phyloP scores from a whole-genome alignment of 2,329 filamentous ascomycete genomes.

The Pochonia chlamydosporia region DNA sequence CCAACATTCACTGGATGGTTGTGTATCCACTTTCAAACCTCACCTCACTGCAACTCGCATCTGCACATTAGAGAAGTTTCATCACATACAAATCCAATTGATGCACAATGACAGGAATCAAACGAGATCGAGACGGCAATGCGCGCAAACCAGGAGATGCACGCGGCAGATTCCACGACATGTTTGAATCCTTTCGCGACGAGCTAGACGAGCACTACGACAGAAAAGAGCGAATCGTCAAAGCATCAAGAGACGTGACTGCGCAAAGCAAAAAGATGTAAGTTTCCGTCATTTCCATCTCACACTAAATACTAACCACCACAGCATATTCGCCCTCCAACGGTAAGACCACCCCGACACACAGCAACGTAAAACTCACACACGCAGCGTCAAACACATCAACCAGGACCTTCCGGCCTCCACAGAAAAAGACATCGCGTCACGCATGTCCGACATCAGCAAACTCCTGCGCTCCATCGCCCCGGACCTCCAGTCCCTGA shows the following conservation, averaged over 20 bases:
- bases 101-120: slow-evolving; percentile 41
- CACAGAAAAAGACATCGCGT: slow-evolving; percentile 64
- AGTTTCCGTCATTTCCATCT: too few relatives aligned
- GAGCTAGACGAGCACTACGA: slow-evolving; percentile 95
- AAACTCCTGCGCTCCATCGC: slow-evolving; percentile 62
- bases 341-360: slow-evolving; percentile 20
- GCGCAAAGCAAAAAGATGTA: slow-evolving; percentile 96
- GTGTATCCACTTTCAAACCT: slow-evolving; percentile 2
- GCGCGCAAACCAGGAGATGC: slow-evolving; percentile 25
- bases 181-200: slow-evolving; percentile 81
- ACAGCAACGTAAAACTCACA: not conserved
- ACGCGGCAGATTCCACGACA: slow-evolving; percentile 50
- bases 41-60: not conserved
- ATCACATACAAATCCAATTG: too few relatives aligned
- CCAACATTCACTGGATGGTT: slow-evolving; percentile 3
- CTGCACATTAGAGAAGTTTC: too few relatives aligned
- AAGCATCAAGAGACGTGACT: slow-evolving; percentile 87
- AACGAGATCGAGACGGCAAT: slow-evolving; percentile 50
- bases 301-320: too few relatives aligned
- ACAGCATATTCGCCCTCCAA: slow-evolving; percentile 33
- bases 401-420: slow-evolving; percentile 58
- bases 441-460: slow-evolving; percentile 65
- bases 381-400: slow-evolving; percentile 55
- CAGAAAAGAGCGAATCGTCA: slow-evolving; percentile 81
- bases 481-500: slow-evolving; percentile 69